Evolutionary conservation across 345 rosid species (phyloP), one percentile per base, ranked within the genome.

Genomic region (Excoecaria cochinchinensis): DNA sequence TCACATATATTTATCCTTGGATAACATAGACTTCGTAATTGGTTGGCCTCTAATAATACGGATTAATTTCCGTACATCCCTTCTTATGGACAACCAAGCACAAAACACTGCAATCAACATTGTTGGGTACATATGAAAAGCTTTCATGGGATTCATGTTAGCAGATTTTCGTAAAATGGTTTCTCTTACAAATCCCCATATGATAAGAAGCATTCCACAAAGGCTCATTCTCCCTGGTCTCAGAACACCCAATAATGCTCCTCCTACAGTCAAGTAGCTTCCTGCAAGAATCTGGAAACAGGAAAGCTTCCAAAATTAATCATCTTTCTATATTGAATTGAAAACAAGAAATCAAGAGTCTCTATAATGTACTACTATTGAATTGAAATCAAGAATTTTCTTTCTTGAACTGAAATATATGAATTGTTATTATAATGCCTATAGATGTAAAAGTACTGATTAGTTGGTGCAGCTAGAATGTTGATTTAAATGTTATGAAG

Each of bases 241-340:
- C 67, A 86, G 1, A 13, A 86, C 69, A 75, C 90, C 84, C 5
- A 89, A 55, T 17, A 87, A 52, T 62, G 97, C 92, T 79, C 95
- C 99, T 13, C 84, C 88, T n/a, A 92, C 89, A 72, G 84, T 81
- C 66, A 95, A 78, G 80, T 87, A 90, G 82, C 95, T 80, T 38
- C 99, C 97, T 25, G 92, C 93, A 66, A 92, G 84, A 77, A 92
- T 84, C 97, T 94, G 77, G 12, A 5, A 31, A 68, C 47, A 50
- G 24, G 51, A 67, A 42, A 31, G 2, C 31, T 31, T 31, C 31
- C 31, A 31, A 31, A 31, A 31, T 2, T 31, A 31, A 31, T 31
- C 31, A 31, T 31, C 31, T 31, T 31, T 31, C 31, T 31, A 0
- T 31, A 1, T 31, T 31, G 31, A 31, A 31, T 2, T 31, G 31